Evolutionary conservation across 306 rosid species (phyloP).

Genomic region (Rubus parviflorus): DNA sequence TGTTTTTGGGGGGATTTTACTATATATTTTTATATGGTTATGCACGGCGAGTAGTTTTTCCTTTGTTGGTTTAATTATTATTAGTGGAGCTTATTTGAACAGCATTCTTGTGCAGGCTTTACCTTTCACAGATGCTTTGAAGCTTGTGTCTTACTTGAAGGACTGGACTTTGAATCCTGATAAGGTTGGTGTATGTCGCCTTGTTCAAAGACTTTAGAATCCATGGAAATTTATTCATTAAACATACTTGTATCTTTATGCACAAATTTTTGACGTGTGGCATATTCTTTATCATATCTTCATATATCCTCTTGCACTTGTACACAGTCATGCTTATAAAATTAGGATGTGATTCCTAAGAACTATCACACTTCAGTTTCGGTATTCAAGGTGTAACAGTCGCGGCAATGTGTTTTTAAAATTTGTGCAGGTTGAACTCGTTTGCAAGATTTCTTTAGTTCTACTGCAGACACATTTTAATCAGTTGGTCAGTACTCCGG

Average conservation of each 20-base stretch:
- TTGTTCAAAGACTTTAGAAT: constrained; percentile 15
- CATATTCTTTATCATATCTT: neutral
- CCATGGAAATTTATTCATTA: neutral
- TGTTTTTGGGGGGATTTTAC: constrained; percentile 5
- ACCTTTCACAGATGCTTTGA: constrained; percentile 88
- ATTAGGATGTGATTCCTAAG: neutral
- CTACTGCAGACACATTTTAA: constrained; percentile 70
- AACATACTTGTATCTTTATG: neutral
- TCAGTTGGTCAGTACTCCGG: constrained; percentile 76
- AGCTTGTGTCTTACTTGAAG: constrained; percentile 75
- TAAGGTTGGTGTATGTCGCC: constrained; percentile 49
- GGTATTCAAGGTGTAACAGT: neutral
- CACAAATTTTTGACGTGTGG: neutral
- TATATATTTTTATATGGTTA: neutral
- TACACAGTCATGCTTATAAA: neutral
- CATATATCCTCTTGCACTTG: too few species aligned
- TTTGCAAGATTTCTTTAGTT: constrained; percentile 70
- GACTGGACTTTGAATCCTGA: constrained; percentile 81
- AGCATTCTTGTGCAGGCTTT: constrained; percentile 61
- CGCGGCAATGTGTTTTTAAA: neutral
- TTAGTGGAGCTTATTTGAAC: constrained; percentile 14
- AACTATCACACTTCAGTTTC: neutral
- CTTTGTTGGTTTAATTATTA: constrained; percentile 7
- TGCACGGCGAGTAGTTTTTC: neutral
- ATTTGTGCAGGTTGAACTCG: constrained; percentile 79